A percentile compares a stretch with the other conserved stretches of the same genome.
These are phyloP conservation scores for Aspergillus kassunensis DNA, from an alignment of 495 filamentous ascomycete genomes.

Conservation along the genomic window DNA sequence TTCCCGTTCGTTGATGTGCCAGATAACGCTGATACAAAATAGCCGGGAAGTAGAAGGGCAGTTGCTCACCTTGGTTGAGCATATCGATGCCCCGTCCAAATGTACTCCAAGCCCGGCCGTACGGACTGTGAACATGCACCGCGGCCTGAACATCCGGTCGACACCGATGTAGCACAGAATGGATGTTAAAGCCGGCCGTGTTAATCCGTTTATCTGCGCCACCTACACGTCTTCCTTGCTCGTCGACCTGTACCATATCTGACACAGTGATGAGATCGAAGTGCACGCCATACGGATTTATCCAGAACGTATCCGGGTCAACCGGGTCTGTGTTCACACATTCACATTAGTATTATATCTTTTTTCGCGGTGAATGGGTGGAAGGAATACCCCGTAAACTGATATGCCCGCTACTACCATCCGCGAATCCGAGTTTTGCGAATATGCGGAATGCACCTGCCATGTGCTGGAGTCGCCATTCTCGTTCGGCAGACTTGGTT, in stretches of 20 bases:
- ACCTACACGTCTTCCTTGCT: constrained; percentile 32
- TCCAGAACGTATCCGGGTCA: constrained; percentile 50
- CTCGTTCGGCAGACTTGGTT: not conserved
- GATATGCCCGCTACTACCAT: constrained; percentile 33
- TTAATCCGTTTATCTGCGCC: constrained; percentile 35
- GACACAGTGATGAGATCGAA: constrained; percentile 31
- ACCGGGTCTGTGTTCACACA: constrained; percentile 16
- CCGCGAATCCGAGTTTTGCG: constrained; percentile 22
- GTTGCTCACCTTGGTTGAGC: not conserved
- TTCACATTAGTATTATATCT: no score
- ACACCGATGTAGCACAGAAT: constrained; percentile 24
- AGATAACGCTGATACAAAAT: not conserved
- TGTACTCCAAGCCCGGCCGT: constrained; percentile 21
- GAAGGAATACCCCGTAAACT: constrained; percentile 16
- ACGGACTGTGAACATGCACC: constrained; percentile 26
- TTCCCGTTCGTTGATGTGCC: no score
- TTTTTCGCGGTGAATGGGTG: no score
- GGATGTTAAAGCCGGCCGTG: constrained; percentile 58
- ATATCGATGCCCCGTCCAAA: constrained; percentile 29
- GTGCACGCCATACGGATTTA: constrained; percentile 50
- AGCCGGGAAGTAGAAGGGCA: no score
- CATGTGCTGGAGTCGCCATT: constrained; percentile 51
- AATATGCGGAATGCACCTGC: constrained; percentile 29
- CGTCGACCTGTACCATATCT: constrained; percentile 36
- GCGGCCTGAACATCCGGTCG: constrained; percentile 32